Evolutionary conservation across 2,329 filamentous ascomycete species (phyloP).

Genomic region (Myriangium duriaei): DNA sequence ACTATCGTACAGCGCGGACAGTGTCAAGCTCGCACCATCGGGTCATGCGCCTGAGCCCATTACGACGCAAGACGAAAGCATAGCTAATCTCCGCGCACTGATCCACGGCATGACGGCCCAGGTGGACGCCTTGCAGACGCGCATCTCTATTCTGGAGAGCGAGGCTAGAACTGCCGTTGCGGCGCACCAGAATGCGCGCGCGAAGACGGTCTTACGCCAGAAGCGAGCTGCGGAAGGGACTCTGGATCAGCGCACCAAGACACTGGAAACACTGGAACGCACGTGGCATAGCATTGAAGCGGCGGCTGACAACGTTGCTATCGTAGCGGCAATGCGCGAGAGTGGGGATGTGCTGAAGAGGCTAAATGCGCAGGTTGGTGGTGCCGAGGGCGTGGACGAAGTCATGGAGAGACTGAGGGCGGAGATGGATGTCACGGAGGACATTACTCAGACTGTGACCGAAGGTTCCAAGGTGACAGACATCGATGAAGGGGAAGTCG

Average conservation of each 20-base stretch:
- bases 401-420: conserved; percentile 63
- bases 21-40: conserved; percentile 59
- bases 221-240: conserved; percentile 72
- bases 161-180: conserved; percentile 58
- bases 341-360: conserved; percentile 59
- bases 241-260: conserved; percentile 57
- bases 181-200: conserved; percentile 60
- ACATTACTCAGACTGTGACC: conserved; percentile 64
- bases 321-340: conserved; percentile 71
- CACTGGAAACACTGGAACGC: conserved; percentile 69
- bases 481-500: conserved; percentile 72
- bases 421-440: conserved; percentile 70
- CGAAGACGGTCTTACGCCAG: conserved; percentile 64
- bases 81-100: conserved; percentile 67
- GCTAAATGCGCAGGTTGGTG: conserved; percentile 67
- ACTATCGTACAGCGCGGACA: conserved; percentile 30
- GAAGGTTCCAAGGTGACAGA: conserved; percentile 35
- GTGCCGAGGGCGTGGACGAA: conserved; percentile 60
- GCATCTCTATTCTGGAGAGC: conserved; percentile 36
- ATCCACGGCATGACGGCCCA: conserved; percentile 54
- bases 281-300: conserved; percentile 74
- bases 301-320: conserved; percentile 70
- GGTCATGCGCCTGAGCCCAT: conserved; percentile 36
- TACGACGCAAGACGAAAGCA: conserved; percentile 65
- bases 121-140: conserved; percentile 49